Evolutionary conservation across 768 basidiomycete genomes (phyloP).

Genomic region (Phanerochaete carnosa): DNA sequence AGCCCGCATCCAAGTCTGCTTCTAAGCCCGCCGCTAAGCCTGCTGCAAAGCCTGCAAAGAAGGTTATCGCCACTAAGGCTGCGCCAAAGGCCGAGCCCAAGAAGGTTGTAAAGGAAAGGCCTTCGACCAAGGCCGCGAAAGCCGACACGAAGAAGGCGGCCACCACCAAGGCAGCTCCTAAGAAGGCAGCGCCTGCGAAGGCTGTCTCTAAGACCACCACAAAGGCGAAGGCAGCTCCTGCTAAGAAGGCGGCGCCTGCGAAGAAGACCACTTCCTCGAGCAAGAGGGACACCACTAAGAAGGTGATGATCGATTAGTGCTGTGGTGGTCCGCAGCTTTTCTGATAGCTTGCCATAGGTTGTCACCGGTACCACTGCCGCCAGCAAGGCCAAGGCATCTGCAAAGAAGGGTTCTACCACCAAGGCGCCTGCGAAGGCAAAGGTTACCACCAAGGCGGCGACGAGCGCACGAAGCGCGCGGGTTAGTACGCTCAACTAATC

Average conservation of each 20-base stretch:
- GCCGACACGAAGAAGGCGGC: slow-evolving; percentile 29
- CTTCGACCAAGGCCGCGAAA: slow-evolving; percentile 16
- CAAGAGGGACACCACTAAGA: slow-evolving; percentile 59
- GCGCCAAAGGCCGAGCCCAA: slow-evolving; percentile 26
- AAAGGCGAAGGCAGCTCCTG: slow-evolving; percentile 21
- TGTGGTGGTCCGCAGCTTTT: neutral
- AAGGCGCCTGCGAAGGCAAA: neutral
- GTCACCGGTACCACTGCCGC: slow-evolving; percentile 47
- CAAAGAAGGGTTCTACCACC: slow-evolving; percentile 19
- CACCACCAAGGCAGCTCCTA: slow-evolving; percentile 25
- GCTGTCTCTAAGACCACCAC: slow-evolving; percentile 19
- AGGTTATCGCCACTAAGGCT: slow-evolving; percentile 30
- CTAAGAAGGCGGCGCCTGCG: slow-evolving; percentile 37
- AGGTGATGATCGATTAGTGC: slow-evolving; percentile 36
- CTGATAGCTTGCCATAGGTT: slow-evolving; percentile 35
- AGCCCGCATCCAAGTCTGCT: slow-evolving; percentile 19
- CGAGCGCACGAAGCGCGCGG: slow-evolving; percentile 11
- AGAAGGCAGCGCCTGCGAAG: slow-evolving; percentile 21
- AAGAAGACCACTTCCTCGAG: slow-evolving; percentile 36
- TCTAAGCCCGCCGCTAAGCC: slow-evolving; percentile 19
- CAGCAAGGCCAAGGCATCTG: slow-evolving; percentile 24
- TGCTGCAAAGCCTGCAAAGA: slow-evolving; percentile 14
- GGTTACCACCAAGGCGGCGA: slow-evolving; percentile 7
- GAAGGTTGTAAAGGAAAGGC: slow-evolving; percentile 22
- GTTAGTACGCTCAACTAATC: neutral